Percentiles rank a stretch among this genome's conserved stretches.
Evolutionary conservation across 2,329 filamentous ascomycete species (phyloP).

Genomic region (Sarocladium brachiariae): DNA sequence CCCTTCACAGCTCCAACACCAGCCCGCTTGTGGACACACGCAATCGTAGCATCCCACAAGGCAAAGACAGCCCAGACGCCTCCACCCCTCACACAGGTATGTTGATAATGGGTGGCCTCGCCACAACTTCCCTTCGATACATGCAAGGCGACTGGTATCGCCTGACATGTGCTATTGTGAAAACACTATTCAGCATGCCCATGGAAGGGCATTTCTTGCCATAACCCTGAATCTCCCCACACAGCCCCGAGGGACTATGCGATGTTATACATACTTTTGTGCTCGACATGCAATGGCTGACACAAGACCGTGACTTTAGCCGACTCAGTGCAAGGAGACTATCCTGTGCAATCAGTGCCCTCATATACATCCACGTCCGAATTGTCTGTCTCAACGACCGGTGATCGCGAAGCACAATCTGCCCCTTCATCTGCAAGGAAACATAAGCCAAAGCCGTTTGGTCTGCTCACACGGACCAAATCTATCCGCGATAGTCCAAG

Average conservation of each 20-base stretch:
- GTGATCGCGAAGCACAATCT: constrained; percentile 36
- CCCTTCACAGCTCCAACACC: constrained; percentile 18
- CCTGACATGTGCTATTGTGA: too few relatives aligned
- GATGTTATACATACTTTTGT: too few relatives aligned
- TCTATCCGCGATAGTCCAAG: constrained; percentile 46
- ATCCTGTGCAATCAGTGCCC: constrained; percentile 16
- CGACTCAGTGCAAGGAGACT: neutral
- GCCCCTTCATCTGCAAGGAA: constrained; percentile 34
- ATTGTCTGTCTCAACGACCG: constrained; percentile 42
- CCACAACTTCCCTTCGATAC: too few relatives aligned
- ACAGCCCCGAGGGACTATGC: too few relatives aligned
- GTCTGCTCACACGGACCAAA: constrained; percentile 42
- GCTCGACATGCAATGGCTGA: neutral
- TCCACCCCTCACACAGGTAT: constrained; percentile 26
- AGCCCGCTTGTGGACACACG: constrained; percentile 15
- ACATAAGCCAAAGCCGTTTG: constrained; percentile 49
- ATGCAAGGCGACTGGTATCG: too few relatives aligned
- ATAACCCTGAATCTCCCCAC: too few relatives aligned
- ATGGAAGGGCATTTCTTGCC: too few relatives aligned
- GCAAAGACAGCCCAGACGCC: constrained; percentile 23
- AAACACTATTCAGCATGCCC: too few relatives aligned
- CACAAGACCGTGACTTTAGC: neutral
- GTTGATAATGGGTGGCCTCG: constrained; percentile 14
- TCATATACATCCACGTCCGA: constrained; percentile 44
- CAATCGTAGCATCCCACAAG: constrained; percentile 32